Base-by-base conservation (phyloP, 768 basidiomycete species). In the Lentinula raphanica region DNA sequence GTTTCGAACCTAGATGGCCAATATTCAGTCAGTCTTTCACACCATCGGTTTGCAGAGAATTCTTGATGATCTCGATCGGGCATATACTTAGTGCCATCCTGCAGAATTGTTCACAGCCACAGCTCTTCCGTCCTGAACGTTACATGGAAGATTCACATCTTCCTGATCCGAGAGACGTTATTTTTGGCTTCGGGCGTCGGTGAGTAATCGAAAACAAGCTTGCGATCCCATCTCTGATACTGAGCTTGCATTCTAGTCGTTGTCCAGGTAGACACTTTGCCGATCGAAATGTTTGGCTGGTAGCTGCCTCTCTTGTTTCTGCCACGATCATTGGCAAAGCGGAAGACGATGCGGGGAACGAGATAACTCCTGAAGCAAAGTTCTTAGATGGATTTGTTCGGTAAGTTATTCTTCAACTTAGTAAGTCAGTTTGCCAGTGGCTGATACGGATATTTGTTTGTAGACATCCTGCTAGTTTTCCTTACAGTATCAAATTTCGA, bases 161-260 rank as follows among this genome's bases (percentile, higher is more conserved):
- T 32, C 71, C 72, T 19, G 77, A 83, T 66, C 80, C 82, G 31
- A 69, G 74, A 31, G 74, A 76, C 35, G 64, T 80, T 36, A 72
- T 81, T 19, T 85, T 84, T 62, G 83, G 83, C 7, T 85, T 85
- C 67, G 83, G 83, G 29, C 72, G 83, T 56, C 71, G 81, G 79
- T 80, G 58, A 67, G 70, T 36, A 15, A 53, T 36, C n/a, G n/a
- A 29, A 49, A 48, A 42, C 31, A 28, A 46, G 58, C 46, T 38
- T 13, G 39, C 27, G 49, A 51, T 29, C 36, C 32, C 9, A 35
- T 21, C 8, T 21, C 49, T 50, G 38, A 56, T 29, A 19, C 38
- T 23, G 28, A 60, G 49, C 35, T 45, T 27, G 29, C 23, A 38
- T 19, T n/a, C 45, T 59, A 81, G 80, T 58, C 72, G 77, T 56